Evolutionary conservation across 306 rosid species (phyloP), one percentile per base, ranked within the genome.

Genomic region (Prunus dulcis): DNA sequence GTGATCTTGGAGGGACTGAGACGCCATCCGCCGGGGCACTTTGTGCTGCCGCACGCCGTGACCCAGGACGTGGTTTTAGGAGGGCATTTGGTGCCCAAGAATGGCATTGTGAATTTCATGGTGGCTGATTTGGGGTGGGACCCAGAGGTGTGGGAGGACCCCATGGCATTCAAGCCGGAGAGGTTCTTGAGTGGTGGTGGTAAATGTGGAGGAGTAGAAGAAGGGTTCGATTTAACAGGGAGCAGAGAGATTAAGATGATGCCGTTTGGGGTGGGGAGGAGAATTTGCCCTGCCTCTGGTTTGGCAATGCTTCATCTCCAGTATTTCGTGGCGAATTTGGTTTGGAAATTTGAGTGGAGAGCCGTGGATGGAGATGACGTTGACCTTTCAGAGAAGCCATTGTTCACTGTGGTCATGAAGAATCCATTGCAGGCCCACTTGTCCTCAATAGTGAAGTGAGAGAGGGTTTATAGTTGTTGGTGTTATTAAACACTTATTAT

Each of bases 211-310:
- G 70, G 47, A 45, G 60, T 38, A 9, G 67, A 62, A 27, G 76
- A 30, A 30, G 32, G 14, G 18, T 34, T 70, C 18, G 74, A 81
- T 49, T 20, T 75, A 50, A 71, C 77, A 0, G 80, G 76, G 4
- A 76, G 67, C 17, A 76, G 67, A 57, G 79, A 74, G 46, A 81
- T 81, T 13, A 81, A 70, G 77, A 76, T 81, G 84, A 81, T 81
- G 78, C 84, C 84, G 3, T 81, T 81, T 32, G 84, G 84, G 9
- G 84, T n/a, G 3, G 84, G 84, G n/a, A 52, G 84, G 77, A 75
- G 84, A 27, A 76, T 76, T 1, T 76, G 84, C 18, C 84, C 84
- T 0, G 84, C 63, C 5, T 46, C 3, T 22, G 62, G 25, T 2
- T n/a, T 81, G 61, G 84, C 81, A 2, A 11, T 81, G 46, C 84